Percentiles rank a stretch among this genome's conserved stretches.
Conservation (phyloP, 2,329 filamentous ascomycete species). For the Emmonsiellopsis sp. region DNA sequence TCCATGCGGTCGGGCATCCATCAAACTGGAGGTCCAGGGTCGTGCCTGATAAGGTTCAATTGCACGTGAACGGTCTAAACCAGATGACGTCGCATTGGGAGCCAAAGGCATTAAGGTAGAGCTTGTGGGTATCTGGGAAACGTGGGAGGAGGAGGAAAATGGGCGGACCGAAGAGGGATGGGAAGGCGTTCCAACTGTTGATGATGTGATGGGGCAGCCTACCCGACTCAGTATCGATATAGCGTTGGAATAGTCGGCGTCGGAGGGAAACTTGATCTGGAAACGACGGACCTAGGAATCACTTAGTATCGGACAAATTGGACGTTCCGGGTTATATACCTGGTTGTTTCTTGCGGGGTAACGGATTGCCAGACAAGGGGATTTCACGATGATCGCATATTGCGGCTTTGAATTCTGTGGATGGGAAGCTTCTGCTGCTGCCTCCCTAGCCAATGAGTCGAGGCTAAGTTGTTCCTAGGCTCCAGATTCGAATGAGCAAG, state of each 20-base stretch:
- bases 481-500: not conserved
- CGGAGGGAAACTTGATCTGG: constrained; percentile 35
- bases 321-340: constrained; percentile 14
- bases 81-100: not conserved
- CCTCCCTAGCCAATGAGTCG: constrained; percentile 22
- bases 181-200: constrained; percentile 18
- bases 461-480: constrained; percentile 35
- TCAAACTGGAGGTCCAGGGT: not conserved
- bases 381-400: constrained; percentile 35
- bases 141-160: not conserved
- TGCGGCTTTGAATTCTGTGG: constrained; percentile 19
- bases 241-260: constrained; percentile 33
- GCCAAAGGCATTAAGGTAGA: not conserved
- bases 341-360: constrained; percentile 26
- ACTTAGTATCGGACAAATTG: constrained; percentile 7
- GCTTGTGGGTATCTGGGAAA: not conserved
- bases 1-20: not conserved
- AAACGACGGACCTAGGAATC: constrained; percentile 34
- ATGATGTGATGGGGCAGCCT: constrained; percentile 36
- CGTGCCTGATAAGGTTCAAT: not conserved
- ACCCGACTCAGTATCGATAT: constrained; percentile 33
- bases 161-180: constrained; percentile 14
- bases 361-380: constrained; percentile 38
- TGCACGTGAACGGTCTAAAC: not conserved
- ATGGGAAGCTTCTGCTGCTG: constrained; percentile 9